Conservation (phyloP, 169 alveolate genomes). For the Plasmodium reichenowi region DNA sequence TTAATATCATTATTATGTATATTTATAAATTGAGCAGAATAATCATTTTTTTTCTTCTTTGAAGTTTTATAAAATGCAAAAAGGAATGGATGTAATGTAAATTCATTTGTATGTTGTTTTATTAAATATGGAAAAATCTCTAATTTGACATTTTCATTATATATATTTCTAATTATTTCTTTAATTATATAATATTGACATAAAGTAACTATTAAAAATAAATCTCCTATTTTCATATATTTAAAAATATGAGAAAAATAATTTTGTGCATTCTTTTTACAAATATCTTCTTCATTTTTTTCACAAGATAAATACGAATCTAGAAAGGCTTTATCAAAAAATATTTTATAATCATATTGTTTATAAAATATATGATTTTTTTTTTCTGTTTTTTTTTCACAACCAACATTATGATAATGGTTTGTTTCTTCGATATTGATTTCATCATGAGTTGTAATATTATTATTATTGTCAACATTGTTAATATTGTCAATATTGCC, state of each 20-base stretch:
- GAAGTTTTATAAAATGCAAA: conserved; percentile 50
- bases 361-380: neutral
- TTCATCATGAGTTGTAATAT: no score
- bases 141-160: conserved; percentile 75
- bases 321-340: conserved; percentile 86
- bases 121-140: conserved; percentile 80
- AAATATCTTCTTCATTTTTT: conserved; percentile 80
- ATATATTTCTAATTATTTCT: conserved; percentile 81
- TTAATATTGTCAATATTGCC: no score
- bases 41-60: conserved; percentile 23
- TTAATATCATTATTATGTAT: conserved; percentile 2
- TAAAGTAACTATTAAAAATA: conserved; percentile 80
- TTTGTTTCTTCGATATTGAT: no score
- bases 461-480: no score
- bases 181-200: conserved; percentile 82
- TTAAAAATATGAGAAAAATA: conserved; percentile 78
- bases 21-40: conserved; percentile 8
- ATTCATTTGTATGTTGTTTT: conserved; percentile 53
- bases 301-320: conserved; percentile 84
- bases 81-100: conserved; percentile 58
- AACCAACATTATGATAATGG: no score
- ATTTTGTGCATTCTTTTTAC: conserved; percentile 78
- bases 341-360: conserved; percentile 76
- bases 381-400: no score
- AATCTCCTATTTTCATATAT: conserved; percentile 78